Evolutionary conservation across 2,329 filamentous ascomycete genomes (phyloP).

Genomic region (Apiospora rasikravindrae): DNA sequence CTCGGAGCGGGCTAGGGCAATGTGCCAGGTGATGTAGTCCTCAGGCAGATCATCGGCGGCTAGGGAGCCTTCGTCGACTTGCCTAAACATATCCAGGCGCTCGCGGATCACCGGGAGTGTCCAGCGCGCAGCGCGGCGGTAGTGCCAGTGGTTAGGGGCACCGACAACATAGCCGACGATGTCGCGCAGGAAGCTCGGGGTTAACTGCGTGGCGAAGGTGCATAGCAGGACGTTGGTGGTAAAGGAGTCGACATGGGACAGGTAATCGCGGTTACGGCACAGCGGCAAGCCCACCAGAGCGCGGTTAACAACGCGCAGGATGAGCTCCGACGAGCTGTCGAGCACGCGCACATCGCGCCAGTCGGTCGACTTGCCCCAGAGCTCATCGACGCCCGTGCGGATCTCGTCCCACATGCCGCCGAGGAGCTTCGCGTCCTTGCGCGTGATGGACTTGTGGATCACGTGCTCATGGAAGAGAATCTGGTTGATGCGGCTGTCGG

Average conservation of each 20-base stretch:
- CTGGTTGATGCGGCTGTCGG: constrained; percentile 3
- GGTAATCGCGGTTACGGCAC: constrained; percentile 13
- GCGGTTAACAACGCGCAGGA: constrained; percentile 8
- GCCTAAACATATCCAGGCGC: constrained; percentile 11
- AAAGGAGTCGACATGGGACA: constrained; percentile 4
- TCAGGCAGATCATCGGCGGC: neutral
- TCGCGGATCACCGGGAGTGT: constrained; percentile 15
- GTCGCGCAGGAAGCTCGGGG: constrained; percentile 6
- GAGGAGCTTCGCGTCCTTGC: constrained; percentile 17
- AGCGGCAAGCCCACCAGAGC: constrained; percentile 9
- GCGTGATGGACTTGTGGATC: constrained; percentile 16
- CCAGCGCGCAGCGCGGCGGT: neutral
- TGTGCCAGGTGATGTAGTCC: constrained; percentile 18
- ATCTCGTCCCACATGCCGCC: constrained; percentile 17
- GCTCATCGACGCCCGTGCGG: neutral
- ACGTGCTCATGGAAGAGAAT: constrained; percentile 15
- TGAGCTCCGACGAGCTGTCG: neutral
- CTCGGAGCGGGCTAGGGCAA: constrained; percentile 2
- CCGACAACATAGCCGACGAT: neutral
- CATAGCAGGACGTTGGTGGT: constrained; percentile 15
- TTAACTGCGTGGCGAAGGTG: constrained; percentile 12
- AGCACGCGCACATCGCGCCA: constrained; percentile 15
- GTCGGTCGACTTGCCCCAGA: neutral
- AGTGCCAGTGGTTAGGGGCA: constrained; percentile 17
- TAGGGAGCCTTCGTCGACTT: neutral